These are phyloP conservation scores for Xenoacremonium recifei DNA, from an alignment of 2,329 filamentous ascomycete species.

Conservation along the genomic window DNA sequence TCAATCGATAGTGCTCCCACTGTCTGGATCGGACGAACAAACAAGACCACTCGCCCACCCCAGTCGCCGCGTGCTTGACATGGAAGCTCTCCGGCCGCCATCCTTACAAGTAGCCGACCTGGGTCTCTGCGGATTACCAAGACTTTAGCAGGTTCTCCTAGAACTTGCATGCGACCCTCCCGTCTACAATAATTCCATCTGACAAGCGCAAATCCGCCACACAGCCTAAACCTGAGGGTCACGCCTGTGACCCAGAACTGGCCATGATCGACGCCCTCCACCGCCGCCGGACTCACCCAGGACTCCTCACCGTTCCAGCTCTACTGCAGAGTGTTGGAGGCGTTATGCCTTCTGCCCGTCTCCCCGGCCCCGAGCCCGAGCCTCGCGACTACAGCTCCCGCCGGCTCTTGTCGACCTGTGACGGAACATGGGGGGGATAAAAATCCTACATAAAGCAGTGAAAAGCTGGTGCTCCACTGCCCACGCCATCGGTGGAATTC, in stretches of 20 bases:
- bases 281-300: neutral
- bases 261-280: slow-evolving; percentile 18
- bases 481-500: neutral
- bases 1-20: neutral
- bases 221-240: no score
- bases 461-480: neutral
- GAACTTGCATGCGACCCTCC: no score
- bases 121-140: no score
- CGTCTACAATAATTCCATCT: no score
- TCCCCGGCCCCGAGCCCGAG: slow-evolving; percentile 1
- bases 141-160: no score
- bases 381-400: no score
- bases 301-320: neutral
- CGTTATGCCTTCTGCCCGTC: slow-evolving; percentile 2
- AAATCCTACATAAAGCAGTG: neutral
- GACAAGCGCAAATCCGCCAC: no score
- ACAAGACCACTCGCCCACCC: neutral
- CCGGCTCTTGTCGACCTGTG: no score
- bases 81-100: no score
- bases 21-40: neutral
- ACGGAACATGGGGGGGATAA: no score
- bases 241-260: no score
- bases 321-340: neutral
- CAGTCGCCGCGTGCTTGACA: slow-evolving; percentile 6
- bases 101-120: no score